These are phyloP conservation scores for Hypholoma sublateritium DNA, from an alignment of 768 basidiomycete genomes.

Conservation along the genomic window DNA sequence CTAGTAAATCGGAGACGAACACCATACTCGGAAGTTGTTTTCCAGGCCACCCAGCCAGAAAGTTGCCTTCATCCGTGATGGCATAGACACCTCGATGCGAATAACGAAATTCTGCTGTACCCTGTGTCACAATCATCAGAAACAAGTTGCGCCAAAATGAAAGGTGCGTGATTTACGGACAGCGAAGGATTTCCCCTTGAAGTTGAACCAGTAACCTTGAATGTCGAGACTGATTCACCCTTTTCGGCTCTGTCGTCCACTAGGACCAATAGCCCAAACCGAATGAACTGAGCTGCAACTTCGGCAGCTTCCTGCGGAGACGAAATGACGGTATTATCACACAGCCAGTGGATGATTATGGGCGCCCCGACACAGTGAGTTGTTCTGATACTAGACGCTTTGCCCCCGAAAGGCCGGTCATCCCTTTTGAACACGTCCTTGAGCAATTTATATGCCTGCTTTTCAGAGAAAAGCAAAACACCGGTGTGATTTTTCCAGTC, in stretches of 20 bases:
- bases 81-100: constrained; percentile 4
- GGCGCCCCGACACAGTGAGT: constrained; percentile 9
- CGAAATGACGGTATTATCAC: constrained; percentile 3
- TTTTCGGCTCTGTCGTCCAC: constrained; percentile 6
- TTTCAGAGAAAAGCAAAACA: background rate
- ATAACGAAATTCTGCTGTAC: constrained; percentile 7
- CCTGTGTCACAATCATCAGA: background rate
- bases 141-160: background rate
- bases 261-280: constrained; percentile 5
- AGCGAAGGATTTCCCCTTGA: constrained; percentile 6
- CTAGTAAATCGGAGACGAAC: background rate
- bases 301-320: constrained; percentile 10
- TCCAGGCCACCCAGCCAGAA: constrained; percentile 8
- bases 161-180: background rate
- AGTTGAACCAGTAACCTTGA: constrained; percentile 4
- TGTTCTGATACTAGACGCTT: constrained; percentile 1
- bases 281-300: constrained; percentile 13
- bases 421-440: constrained; percentile 3
- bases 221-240: background rate
- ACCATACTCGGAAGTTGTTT: background rate
- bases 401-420: constrained; percentile 1
- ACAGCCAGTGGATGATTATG: constrained; percentile 3
- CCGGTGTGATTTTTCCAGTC: background rate
- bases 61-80: constrained; percentile 10
- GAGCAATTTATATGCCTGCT: background rate